Evolutionary conservation across 306 rosid genomes (phyloP), one percentile per base, ranked within the genome.

Genomic region (Oemleria cerasiformis): DNA sequence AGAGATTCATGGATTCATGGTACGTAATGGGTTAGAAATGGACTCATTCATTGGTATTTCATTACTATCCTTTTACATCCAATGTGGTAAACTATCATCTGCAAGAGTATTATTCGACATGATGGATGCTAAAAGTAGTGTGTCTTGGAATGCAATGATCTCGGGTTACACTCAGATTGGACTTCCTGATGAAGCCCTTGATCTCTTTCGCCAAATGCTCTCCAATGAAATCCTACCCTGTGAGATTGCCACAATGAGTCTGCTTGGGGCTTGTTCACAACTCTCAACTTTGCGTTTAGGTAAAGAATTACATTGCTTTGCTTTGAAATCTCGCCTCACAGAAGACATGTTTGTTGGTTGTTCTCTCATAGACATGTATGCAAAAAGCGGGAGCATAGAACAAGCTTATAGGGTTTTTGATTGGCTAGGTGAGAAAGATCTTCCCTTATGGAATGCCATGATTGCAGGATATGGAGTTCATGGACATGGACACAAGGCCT

Each of bases 291-390:
- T 90, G 80, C 85, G 83, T 40, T 73, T 86, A 30, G 98, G 98
- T 43, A 90, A 84, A 82, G 92, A 92, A 55, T 58, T 88, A 36
- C 98, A 88, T 81, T 82, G 88, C 74, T 92, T 82, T 73, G 78
- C 84, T 63, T 67, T 85, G 42, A 92, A 85, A 74, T 78, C 82
- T 66, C 50, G 66, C 67, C 82, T 90, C 5, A 74, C 65, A 1
- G 80, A 77, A 45, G 88, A 90, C 62, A 16, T 43, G 58, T 90
- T 85, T 73, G 83, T 88, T 80, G 82, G 73, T 57, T 92, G 96
- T 82, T 88, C 98, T 44, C 73, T 88, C 67, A 73, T 90, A 65
- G 92, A 90, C 77, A 86, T 92, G 98, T 92, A 92, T 78, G 92
- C 96, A 47, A 92, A 92, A 85, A 71, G 86, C 68, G 96, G 98